Evolutionary conservation across 129 eudicot genomes (phyloP), one percentile per base, ranked within the genome.

Genomic region (Flaveria linearis): DNA sequence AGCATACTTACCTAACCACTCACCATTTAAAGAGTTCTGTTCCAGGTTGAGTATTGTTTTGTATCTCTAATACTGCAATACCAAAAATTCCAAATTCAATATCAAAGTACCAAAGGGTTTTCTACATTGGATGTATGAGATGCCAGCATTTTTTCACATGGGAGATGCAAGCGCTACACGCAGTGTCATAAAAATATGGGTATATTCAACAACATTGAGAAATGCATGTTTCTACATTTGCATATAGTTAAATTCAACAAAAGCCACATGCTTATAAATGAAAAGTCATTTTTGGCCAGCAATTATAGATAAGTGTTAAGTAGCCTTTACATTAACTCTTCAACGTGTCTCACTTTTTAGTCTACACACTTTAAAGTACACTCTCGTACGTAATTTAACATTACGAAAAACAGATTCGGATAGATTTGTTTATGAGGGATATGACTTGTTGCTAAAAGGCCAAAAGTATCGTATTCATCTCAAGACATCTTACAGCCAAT

Each of bases 261-360:
- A 73, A 73, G 30, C 56, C 55, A 39, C 42, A 55, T 36, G 66
- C 76, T 20, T 53, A 72, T 55, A 20, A 55, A 72, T 18, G 67
- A 47, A 55, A 52, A 7, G 52, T 39, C 41, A 58, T 49, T 39
- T 55, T 55, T 13, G 11, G 68, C 13, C 55, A 11, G 9, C 53
- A 57, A 73, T 11, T 18, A 20, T 72, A 39, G 39, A 6, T 7
- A 53, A 17, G 9, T 1, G 39, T 8, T 18, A 33, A 18, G 49
- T 55, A 69, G 58, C 14, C 18, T 62, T 64, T 28, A 64, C 13
- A 22, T 23, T 5, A 20, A 57, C 60, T 73, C 68, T 55, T 73
- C 3, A 55, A 72, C 11, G 33, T 47, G 74, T 53, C 36, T 16
- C 36, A 56, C 33, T 8, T 36, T 41, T 36, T 17, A 39, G 55